Percentiles rank a stretch among this genome's conserved stretches.
Evolutionary conservation across 768 basidiomycete genomes (phyloP).

Genomic region (Boletus vinaceobasis): DNA sequence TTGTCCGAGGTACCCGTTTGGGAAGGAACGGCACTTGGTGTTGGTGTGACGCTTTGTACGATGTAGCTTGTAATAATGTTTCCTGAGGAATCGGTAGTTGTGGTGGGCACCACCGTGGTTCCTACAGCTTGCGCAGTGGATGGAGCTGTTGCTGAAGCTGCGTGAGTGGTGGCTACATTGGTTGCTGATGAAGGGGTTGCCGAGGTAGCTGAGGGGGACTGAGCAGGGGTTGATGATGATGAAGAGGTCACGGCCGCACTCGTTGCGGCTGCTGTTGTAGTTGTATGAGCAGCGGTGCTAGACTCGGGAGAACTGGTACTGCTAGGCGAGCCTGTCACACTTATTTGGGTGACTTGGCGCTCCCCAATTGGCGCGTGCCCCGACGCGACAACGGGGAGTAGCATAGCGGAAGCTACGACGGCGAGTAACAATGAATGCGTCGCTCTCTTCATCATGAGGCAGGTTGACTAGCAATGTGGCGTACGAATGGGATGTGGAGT

Average conservation of each 20-base stretch:
- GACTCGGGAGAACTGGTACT: neutral
- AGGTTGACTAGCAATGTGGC: slow-evolving; percentile 7
- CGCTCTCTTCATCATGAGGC: slow-evolving; percentile 23
- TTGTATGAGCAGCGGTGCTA: neutral
- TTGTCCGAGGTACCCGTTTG: slow-evolving; percentile 16
- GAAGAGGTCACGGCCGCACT: neutral
- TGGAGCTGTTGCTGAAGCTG: slow-evolving; percentile 2
- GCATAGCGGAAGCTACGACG: slow-evolving; percentile 22
- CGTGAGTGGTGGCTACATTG: neutral
- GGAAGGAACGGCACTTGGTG: slow-evolving; percentile 30
- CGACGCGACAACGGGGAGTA: slow-evolving; percentile 26
- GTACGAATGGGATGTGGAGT: slow-evolving; percentile 9
- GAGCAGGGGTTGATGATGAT: slow-evolving; percentile 2
- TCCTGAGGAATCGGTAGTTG: slow-evolving; percentile 32
- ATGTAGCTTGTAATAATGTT: slow-evolving; percentile 25
- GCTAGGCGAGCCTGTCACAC: slow-evolving; percentile 3
- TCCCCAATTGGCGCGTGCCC: slow-evolving; percentile 16
- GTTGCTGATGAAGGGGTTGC: neutral
- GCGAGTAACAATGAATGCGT: slow-evolving; percentile 27
- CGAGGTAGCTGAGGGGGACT: slow-evolving; percentile 9
- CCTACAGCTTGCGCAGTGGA: neutral
- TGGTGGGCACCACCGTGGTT: slow-evolving; percentile 12
- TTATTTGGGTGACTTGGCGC: slow-evolving; percentile 12
- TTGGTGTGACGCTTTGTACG: slow-evolving; percentile 6
- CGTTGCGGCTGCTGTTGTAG: slow-evolving; percentile 5